Evolutionary conservation across 768 basidiomycete species (phyloP).

Genomic region (Amanita brunnescens): DNA sequence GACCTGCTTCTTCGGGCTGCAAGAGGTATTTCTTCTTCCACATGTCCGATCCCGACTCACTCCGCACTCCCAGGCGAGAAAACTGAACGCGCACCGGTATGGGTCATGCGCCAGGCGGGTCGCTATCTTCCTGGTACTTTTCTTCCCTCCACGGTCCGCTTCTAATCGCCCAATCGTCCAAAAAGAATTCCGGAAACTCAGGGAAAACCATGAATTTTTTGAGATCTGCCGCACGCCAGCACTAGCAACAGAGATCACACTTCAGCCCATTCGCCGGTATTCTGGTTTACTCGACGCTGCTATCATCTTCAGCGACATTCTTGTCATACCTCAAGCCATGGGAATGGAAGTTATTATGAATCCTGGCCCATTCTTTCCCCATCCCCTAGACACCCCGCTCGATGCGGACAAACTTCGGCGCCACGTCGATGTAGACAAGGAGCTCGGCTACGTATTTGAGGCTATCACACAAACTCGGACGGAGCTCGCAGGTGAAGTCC

Average conservation of each 20-base stretch:
- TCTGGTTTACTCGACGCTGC: slow-evolving; percentile 83
- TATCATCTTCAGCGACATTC: slow-evolving; percentile 98
- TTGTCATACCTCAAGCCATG: slow-evolving; percentile 96
- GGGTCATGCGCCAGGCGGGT: slow-evolving; percentile 98
- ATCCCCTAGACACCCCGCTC: slow-evolving; percentile 69
- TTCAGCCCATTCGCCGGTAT: slow-evolving; percentile 91
- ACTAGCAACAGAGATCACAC: slow-evolving; percentile 80
- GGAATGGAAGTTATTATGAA: slow-evolving; percentile 95
- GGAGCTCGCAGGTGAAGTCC: slow-evolving; percentile 79
- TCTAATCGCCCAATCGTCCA: background rate
- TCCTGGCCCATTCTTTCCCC: slow-evolving; percentile 82
- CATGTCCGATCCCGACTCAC: background rate
- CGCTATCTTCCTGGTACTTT: slow-evolving; percentile 83
- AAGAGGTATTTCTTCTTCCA: slow-evolving; percentile 35
- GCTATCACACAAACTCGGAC: slow-evolving; percentile 83
- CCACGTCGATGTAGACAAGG: slow-evolving; percentile 70
- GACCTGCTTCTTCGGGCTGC: slow-evolving; percentile 88
- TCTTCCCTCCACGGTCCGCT: slow-evolving; percentile 6
- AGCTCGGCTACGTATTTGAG: slow-evolving; percentile 86
- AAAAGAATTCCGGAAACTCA: slow-evolving; percentile 82
- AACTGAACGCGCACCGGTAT: slow-evolving; percentile 91
- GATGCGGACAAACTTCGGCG: slow-evolving; percentile 56
- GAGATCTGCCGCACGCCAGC: slow-evolving; percentile 89
- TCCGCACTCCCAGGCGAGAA: slow-evolving; percentile 47
- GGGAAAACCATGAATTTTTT: slow-evolving; percentile 87